phyloP scores from a whole-genome alignment of 139 green algal genomes.

The Ettlia oleoabundans region DNA sequence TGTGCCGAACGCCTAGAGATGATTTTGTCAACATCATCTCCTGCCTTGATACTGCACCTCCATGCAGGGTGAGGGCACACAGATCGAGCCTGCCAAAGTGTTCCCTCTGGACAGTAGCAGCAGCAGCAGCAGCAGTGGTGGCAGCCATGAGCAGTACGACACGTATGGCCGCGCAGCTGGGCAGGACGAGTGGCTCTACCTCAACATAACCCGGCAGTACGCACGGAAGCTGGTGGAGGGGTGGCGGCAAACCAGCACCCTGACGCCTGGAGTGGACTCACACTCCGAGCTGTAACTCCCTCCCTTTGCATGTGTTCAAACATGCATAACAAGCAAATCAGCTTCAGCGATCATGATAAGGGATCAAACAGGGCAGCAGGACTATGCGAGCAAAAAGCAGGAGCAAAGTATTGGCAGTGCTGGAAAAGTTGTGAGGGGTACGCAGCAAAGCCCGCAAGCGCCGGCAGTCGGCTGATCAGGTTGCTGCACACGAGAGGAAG shows the following conservation, averaged over 20 bases:
- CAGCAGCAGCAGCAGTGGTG: background rate
- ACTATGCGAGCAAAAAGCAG: background rate
- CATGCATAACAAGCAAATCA: too few species aligned
- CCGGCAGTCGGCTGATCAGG: background rate
- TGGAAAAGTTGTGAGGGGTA: background rate
- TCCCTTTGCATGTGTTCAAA: too few species aligned
- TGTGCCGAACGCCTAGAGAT: too few species aligned
- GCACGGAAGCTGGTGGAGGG: background rate
- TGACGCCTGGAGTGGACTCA: too few species aligned
- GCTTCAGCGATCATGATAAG: too few species aligned
- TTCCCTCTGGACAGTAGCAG: too few species aligned
- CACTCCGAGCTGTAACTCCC: too few species aligned
- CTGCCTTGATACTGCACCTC: background rate
- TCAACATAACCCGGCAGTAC: slow-evolving; percentile 15
- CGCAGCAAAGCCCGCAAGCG: background rate
- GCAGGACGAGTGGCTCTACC: background rate
- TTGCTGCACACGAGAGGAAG: too few species aligned
- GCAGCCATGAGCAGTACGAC: too few species aligned
- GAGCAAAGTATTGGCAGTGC: background rate
- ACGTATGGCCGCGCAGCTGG: background rate
- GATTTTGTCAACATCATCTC: background rate
- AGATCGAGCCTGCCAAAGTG: slow-evolving; percentile 17
- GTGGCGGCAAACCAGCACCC: too few species aligned
- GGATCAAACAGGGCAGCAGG: too few species aligned
- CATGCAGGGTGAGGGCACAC: slow-evolving; percentile 22